Conservation (phyloP, 257 asterid species). For the Nicotiana benthamiana region DNA sequence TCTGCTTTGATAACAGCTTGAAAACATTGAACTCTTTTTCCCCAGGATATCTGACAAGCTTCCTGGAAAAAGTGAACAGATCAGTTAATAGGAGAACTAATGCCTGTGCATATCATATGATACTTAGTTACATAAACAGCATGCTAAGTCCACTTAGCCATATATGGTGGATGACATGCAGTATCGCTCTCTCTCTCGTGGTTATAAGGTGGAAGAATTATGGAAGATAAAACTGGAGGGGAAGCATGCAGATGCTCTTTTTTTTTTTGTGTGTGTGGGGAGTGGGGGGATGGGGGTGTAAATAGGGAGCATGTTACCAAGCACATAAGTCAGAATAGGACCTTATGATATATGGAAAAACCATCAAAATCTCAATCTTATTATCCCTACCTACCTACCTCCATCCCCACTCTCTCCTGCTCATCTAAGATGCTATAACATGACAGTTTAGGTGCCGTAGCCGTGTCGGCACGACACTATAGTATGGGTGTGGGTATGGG, state of each 20-base stretch:
- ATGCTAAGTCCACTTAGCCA: neutral
- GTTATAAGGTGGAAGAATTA: neutral
- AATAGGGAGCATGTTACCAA: neutral
- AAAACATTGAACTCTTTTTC: conserved; percentile 60
- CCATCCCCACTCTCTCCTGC: neutral
- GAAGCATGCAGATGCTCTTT: neutral
- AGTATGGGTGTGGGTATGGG: no score
- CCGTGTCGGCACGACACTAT: no score
- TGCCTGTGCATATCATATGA: neutral
- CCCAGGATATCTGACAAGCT: conserved; percentile 45
- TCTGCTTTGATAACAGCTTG: conserved; percentile 53
- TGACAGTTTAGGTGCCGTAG: no score
- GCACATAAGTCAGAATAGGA: neutral
- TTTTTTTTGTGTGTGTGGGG: neutral
- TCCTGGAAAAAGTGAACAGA: conserved; percentile 32
- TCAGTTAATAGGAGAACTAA: conserved; percentile 6
- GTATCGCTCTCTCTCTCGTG: neutral
- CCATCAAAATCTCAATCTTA: neutral
- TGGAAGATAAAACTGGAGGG: neutral
- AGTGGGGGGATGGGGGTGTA: no score
- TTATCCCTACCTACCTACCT: neutral
- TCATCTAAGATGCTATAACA: no score
- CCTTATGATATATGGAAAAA: neutral
- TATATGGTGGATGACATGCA: neutral
- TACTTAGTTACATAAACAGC: neutral